These are phyloP conservation scores for Ulota crispa DNA, from an alignment of 225 moss, liverwort and hornwort species.

Conservation along the genomic window DNA sequence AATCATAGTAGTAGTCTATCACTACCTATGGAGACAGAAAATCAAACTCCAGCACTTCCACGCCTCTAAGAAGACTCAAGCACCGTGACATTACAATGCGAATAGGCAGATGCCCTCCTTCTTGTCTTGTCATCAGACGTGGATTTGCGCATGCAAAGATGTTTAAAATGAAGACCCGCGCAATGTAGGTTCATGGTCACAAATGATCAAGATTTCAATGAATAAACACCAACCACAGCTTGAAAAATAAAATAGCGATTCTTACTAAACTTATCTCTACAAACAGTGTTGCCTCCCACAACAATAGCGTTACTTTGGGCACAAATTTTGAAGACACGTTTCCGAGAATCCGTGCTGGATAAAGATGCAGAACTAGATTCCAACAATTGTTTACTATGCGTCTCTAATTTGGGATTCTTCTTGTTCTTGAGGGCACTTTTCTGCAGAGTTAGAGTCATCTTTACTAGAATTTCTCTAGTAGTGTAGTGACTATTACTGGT, in stretches of 20 bases:
- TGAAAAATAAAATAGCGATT: slow-evolving; percentile 1
- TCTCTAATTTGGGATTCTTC: too few species aligned
- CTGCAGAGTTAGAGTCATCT: too few species aligned
- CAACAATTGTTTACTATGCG: too few species aligned
- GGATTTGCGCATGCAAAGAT: slow-evolving; percentile 65
- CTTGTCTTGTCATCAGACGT: slow-evolving; percentile 80
- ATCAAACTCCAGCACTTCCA: slow-evolving; percentile 94
- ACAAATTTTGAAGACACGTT: slow-evolving; percentile 79
- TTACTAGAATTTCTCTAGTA: too few species aligned
- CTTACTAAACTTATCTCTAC: slow-evolving; percentile 97
- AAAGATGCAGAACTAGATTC: too few species aligned
- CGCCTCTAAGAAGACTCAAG: slow-evolving; percentile 78
- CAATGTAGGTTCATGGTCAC: background rate
- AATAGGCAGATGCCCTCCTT: slow-evolving; percentile 87
- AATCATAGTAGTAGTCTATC: slow-evolving; percentile 91
- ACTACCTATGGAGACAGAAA: slow-evolving; percentile 82
- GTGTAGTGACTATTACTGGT: too few species aligned
- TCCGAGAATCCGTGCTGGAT: slow-evolving; percentile 78
- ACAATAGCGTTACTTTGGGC: slow-evolving; percentile 87
- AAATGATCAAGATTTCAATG: slow-evolving; percentile 8
- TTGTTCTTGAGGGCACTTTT: too few species aligned
- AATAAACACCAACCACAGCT: background rate
- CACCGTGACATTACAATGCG: slow-evolving; percentile 93
- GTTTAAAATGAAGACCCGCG: background rate
- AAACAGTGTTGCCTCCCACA: slow-evolving; percentile 95